phyloP scores from a whole-genome alignment of 2,329 filamentous ascomycete genomes.

The Purpureocillium lavendulum region DNA sequence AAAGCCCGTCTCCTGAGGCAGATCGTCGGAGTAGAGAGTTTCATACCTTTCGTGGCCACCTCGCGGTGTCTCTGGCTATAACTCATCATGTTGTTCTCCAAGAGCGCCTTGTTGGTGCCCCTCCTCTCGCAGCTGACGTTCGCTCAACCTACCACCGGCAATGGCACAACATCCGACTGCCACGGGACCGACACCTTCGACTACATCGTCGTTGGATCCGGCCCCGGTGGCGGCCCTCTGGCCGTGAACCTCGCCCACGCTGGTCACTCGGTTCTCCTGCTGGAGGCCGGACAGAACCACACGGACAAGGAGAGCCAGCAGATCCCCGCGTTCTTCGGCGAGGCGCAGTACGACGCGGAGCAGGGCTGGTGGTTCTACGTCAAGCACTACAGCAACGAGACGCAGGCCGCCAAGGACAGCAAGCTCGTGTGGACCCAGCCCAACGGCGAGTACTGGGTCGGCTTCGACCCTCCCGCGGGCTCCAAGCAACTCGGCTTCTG shows the following conservation, averaged over 20 bases:
- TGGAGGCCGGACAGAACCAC: conserved; percentile 51
- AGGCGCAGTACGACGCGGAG: conserved; percentile 12
- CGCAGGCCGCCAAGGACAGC: conserved; percentile 36
- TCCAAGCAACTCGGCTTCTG: conserved; percentile 30
- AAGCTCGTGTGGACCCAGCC: conserved; percentile 33
- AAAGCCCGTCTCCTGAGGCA: too few species aligned
- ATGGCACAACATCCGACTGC: background rate
- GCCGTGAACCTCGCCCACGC: conserved; percentile 47
- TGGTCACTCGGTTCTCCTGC: conserved; percentile 47
- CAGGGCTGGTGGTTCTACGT: conserved; percentile 52
- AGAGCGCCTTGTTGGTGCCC: background rate
- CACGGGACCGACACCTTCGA: conserved; percentile 30
- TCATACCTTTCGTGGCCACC: too few species aligned
- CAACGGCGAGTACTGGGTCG: conserved; percentile 24
- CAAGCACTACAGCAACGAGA: conserved; percentile 46
- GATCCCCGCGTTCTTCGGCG: conserved; percentile 18
- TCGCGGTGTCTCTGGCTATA: too few species aligned
- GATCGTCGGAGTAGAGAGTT: too few species aligned
- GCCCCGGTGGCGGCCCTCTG: conserved; percentile 46
- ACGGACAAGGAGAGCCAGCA: conserved; percentile 21
- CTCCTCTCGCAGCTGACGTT: background rate
- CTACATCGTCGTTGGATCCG: conserved; percentile 52
- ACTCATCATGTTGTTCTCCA: background rate
- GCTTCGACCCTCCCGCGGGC: conserved; percentile 23
- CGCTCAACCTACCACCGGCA: background rate